Evolutionary conservation across 352 stramenopile genomes (phyloP).

Genomic region (Phytophthora pisi): DNA sequence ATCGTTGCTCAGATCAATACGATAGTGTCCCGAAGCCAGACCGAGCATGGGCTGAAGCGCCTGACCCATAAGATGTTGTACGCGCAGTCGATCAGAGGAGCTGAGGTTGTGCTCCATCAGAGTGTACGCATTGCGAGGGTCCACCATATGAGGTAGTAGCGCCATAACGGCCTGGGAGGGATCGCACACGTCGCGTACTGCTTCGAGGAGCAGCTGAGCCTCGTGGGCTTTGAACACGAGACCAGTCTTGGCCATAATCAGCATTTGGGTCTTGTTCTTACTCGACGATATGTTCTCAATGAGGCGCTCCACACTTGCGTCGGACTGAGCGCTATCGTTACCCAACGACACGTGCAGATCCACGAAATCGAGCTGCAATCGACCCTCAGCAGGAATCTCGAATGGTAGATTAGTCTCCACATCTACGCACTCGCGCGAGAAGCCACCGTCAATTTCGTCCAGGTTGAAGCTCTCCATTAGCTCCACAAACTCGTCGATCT

Average conservation of each 20-base stretch:
- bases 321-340: slow-evolving; percentile 70
- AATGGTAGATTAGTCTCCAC: slow-evolving; percentile 63
- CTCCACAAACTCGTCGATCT: slow-evolving; percentile 81
- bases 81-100: slow-evolving; percentile 45
- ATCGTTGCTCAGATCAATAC: slow-evolving; percentile 67
- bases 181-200: slow-evolving; percentile 69
- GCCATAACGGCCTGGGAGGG: slow-evolving; percentile 64
- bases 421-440: slow-evolving; percentile 64
- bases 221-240: slow-evolving; percentile 72
- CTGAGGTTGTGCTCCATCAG: slow-evolving; percentile 76
- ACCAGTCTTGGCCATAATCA: slow-evolving; percentile 78
- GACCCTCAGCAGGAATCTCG: slow-evolving; percentile 65
- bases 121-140: slow-evolving; percentile 59
- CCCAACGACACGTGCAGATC: slow-evolving; percentile 79
- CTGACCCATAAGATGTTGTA: slow-evolving; percentile 72
- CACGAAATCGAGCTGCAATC: slow-evolving; percentile 71
- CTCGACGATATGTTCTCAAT: slow-evolving; percentile 80
- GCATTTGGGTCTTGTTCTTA: slow-evolving; percentile 84
- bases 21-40: slow-evolving; percentile 68
- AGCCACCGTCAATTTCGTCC: slow-evolving; percentile 41
- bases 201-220: slow-evolving; percentile 71
- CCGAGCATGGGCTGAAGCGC: slow-evolving; percentile 71
- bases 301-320: slow-evolving; percentile 65
- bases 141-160: slow-evolving; percentile 78
- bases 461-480: slow-evolving; percentile 77